phyloP scores from a whole-genome alignment of 345 rosid genomes.

The Brassica rapa region DNA sequence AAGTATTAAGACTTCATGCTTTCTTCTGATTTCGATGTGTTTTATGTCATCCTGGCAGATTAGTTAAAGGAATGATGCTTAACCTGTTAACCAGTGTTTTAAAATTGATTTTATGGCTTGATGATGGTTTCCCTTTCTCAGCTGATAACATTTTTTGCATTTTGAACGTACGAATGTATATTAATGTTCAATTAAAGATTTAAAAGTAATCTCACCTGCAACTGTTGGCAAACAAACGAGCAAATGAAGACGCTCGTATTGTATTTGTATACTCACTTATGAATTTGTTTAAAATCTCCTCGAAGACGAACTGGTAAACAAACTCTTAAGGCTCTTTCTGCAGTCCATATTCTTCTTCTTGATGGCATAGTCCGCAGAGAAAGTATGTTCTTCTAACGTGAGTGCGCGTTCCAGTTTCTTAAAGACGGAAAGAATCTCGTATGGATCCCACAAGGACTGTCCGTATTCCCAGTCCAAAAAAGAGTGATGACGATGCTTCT shows the following conservation, averaged over 20 bases:
- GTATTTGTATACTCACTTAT: neutral
- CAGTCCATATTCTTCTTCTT: slow-evolving; percentile 45
- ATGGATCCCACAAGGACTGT: slow-evolving; percentile 71
- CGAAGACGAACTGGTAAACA: slow-evolving; percentile 51
- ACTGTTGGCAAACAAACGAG: neutral
- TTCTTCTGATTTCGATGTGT: neutral
- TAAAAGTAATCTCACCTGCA: neutral
- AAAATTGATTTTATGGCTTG: too few species aligned
- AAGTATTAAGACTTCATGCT: neutral
- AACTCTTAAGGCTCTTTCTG: slow-evolving; percentile 64
- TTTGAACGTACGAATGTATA: neutral
- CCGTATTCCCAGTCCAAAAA: slow-evolving; percentile 62
- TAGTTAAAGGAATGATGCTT: neutral
- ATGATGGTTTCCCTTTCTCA: too few species aligned
- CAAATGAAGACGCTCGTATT: neutral
- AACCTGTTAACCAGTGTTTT: too few species aligned
- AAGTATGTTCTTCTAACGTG: slow-evolving; percentile 39
- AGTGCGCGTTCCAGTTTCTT: slow-evolving; percentile 64
- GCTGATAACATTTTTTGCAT: neutral
- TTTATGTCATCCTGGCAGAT: neutral
- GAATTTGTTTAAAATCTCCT: slow-evolving; percentile 48
- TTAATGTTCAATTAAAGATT: neutral
- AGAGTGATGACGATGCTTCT: slow-evolving; percentile 13
- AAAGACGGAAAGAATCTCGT: slow-evolving; percentile 66
- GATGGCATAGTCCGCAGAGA: slow-evolving; percentile 22